Evolutionary conservation across 768 basidiomycete genomes (phyloP), one percentile per base, ranked within the genome.

Genomic region (Rhodotorula paludigena): DNA sequence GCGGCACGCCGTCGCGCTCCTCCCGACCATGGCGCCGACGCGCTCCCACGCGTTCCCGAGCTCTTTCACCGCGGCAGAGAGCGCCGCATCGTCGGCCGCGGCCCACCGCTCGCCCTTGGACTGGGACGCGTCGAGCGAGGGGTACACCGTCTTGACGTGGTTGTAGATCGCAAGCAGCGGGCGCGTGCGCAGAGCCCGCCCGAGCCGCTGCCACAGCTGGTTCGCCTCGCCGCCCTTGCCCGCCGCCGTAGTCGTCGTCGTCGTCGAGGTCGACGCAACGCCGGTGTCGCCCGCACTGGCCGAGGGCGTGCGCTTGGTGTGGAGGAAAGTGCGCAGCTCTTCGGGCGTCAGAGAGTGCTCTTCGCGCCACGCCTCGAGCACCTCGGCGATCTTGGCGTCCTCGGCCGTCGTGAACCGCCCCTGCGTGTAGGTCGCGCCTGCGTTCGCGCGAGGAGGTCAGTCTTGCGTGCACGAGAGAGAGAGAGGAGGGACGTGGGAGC

Each of bases 341-440:
- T 49, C 62, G 6, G 45, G 51, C 10, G 54, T 52, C 32, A 68
- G n/a, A 5, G 30, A 35, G 25, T 61, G 36, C 12, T 45, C 39
- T 20, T 45, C 23, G 47, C 65, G 54, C 51, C 55, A 72, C 3
- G 57, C 21, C 15, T 64, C 60, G 45, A 74, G 49, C 30, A 57
- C 52, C 20, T 42, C 38, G 39, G 28, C 33, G 44, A 74, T 54
- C 36, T 57, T 35, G 5, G 32, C 51, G 66, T 74, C 73, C 54
- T 74, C 73, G 35, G 47, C 28, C n/a, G 28, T 41, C 1, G 58
- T 47, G 60, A 68, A 74, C 41, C 69, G 66, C 54, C 73, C 73
- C 18, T 49, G 41, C 30, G 60, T 54, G 58, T 66, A 66, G 30
- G 57, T 60, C 36, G 66, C 39, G 63, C 65, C 73, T 73, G 59